A percentile compares a stretch with the other conserved stretches of the same genome.
phyloP scores from a whole-genome alignment of 2,329 filamentous ascomycete species.

The Hymenoscyphus albidus region DNA sequence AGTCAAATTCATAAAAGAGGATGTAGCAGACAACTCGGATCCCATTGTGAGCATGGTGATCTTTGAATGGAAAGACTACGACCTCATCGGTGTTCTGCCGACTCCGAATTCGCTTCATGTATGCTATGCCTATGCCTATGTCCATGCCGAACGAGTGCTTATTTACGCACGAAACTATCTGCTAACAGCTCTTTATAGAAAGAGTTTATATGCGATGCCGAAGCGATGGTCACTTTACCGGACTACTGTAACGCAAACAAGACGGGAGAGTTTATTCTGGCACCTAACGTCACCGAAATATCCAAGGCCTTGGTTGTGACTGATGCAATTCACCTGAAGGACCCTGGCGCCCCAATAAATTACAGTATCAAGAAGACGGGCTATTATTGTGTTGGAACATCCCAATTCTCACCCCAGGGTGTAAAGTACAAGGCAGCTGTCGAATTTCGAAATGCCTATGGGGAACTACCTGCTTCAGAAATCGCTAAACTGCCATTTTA shows the following conservation, averaged over 20 bases:
- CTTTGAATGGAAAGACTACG: slow-evolving; percentile 89
- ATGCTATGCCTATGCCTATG: slow-evolving; percentile 29
- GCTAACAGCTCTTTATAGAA: slow-evolving; percentile 42
- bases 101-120: slow-evolving; percentile 52
- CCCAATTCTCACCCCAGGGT: slow-evolving; percentile 58
- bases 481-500: slow-evolving; percentile 98
- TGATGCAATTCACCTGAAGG: slow-evolving; percentile 75
- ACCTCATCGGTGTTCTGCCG: slow-evolving; percentile 68
- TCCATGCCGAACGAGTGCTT: no score
- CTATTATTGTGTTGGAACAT: slow-evolving; percentile 90
- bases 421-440: slow-evolving; percentile 72
- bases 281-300: slow-evolving; percentile 67
- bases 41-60: slow-evolving; percentile 80
- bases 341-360: slow-evolving; percentile 64
- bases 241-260: slow-evolving; percentile 73
- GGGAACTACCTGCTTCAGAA: slow-evolving; percentile 90
- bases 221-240: slow-evolving; percentile 53
- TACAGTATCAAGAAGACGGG: slow-evolving; percentile 87
- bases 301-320: slow-evolving; percentile 73
- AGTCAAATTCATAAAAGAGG: slow-evolving; percentile 68
- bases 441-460: slow-evolving; percentile 93
- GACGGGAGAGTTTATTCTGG: slow-evolving; percentile 78
- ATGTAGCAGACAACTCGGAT: slow-evolving; percentile 58
- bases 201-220: slow-evolving; percentile 72
- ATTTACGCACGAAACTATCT: slow-evolving; percentile 5